Percentiles rank a stretch among this genome's conserved stretches.
Evolutionary conservation across 495 filamentous ascomycete genomes (phyloP).

Genomic region (Saxispiralis lemnorum): DNA sequence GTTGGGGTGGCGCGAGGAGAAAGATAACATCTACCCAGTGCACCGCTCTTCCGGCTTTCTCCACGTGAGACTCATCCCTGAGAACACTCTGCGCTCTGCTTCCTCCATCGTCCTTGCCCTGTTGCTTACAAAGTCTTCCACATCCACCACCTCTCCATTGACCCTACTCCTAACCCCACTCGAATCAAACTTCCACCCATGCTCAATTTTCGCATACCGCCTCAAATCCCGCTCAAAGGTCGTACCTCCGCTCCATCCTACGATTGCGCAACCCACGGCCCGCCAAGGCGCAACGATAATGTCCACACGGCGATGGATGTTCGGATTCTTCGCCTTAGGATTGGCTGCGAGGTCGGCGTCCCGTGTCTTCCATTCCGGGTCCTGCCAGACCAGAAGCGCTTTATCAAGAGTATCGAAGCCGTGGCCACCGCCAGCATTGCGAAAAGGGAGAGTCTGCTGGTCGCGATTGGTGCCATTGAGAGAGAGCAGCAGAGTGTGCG

Average conservation of each 20-base stretch:
- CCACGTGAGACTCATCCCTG: conserved; percentile 57
- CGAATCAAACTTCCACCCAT: conserved; percentile 72
- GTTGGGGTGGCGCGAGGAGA: too few relatives aligned
- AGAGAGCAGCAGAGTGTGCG: conserved; percentile 59
- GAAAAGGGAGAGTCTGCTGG: conserved; percentile 46
- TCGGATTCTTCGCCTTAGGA: conserved; percentile 40
- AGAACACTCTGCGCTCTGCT: conserved; percentile 68
- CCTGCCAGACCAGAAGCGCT: conserved; percentile 83
- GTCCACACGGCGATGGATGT: conserved; percentile 71
- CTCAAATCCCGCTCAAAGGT: conserved; percentile 83
- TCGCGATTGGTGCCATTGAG: conserved; percentile 47
- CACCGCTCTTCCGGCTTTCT: conserved; percentile 57
- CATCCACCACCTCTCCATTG: conserved; percentile 49
- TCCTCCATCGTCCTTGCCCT: conserved; percentile 37
- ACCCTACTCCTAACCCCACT: conserved; percentile 58
- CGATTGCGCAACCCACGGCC: conserved; percentile 69
- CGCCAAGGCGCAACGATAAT: conserved; percentile 85
- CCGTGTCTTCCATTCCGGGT: conserved; percentile 38
- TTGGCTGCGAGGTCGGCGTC: conserved; percentile 20
- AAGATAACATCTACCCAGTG: conserved; percentile 42
- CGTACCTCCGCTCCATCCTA: conserved; percentile 75
- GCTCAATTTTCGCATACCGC: conserved; percentile 55
- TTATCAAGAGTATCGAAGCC: conserved; percentile 84
- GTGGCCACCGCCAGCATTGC: conserved; percentile 26
- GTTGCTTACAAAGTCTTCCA: conserved; percentile 29